These are phyloP conservation scores for Dalbergia cultrata DNA, from an alignment of 306 rosid species.

Conservation along the genomic window DNA sequence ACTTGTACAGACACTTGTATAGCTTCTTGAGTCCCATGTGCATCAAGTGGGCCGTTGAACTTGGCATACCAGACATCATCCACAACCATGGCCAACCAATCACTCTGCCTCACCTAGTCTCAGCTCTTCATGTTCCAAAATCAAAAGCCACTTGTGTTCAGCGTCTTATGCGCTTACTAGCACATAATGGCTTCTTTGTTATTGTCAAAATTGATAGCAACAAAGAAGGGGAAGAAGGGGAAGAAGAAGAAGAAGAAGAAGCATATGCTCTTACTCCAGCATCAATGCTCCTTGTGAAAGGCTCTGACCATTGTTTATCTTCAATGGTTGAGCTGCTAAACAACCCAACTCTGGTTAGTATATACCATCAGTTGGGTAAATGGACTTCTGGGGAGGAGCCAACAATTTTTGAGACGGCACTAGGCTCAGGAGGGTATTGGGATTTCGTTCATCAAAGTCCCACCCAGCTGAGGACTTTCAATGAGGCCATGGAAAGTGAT, in stretches of 20 bases:
- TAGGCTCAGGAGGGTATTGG: not conserved
- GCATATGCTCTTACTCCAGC: slow-evolving; percentile 14
- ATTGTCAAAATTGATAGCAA: not conserved
- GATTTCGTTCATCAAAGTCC: slow-evolving; percentile 5
- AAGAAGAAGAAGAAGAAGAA: not conserved
- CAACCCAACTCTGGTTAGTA: not conserved
- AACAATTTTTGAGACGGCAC: not conserved
- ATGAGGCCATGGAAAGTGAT: slow-evolving; percentile 39
- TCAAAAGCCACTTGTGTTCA: not conserved
- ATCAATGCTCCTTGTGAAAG: slow-evolving; percentile 17
- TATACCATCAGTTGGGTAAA: not conserved
- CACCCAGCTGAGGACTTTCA: slow-evolving; percentile 7
- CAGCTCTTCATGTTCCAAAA: not conserved
- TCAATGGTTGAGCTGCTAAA: slow-evolving; percentile 7
- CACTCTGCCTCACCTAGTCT: not conserved
- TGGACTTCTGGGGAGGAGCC: not conserved
- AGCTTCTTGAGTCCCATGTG: slow-evolving; percentile 36
- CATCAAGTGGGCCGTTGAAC: slow-evolving; percentile 31
- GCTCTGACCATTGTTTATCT: slow-evolving; percentile 11
- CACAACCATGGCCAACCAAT: not conserved
- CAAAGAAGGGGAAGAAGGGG: not conserved
- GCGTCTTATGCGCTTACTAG: not conserved
- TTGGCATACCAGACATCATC: slow-evolving; percentile 19
- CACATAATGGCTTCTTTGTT: not conserved
- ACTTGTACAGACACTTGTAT: not conserved